Evolutionary conservation across 2,329 filamentous ascomycete genomes (phyloP).

Genomic region (Claviceps sp.): DNA sequence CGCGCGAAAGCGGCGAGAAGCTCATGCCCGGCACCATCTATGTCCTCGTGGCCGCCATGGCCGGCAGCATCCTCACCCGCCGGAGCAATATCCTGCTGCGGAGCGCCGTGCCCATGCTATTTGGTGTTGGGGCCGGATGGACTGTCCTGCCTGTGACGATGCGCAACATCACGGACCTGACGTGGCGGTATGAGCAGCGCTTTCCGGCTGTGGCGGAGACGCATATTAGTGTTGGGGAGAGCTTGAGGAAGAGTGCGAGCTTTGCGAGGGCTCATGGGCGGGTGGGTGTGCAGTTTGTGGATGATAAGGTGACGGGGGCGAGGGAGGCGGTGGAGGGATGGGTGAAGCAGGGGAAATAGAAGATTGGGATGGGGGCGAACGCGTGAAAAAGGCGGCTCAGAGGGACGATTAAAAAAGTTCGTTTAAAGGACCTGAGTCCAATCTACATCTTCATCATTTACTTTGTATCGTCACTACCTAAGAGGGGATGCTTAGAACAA

Average conservation of each 20-base stretch:
- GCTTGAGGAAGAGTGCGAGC: constrained; percentile 54
- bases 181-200: constrained; percentile 87
- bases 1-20: constrained; percentile 73
- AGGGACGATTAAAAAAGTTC: not conserved
- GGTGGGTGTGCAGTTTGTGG: constrained; percentile 57
- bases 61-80: constrained; percentile 78
- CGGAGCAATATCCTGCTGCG: constrained; percentile 79
- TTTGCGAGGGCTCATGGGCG: constrained; percentile 64
- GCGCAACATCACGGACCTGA: constrained; percentile 70
- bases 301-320: constrained; percentile 65
- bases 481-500: not conserved
- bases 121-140: constrained; percentile 76
- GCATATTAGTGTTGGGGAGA: constrained; percentile 59
- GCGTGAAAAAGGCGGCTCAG: not conserved
- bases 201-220: constrained; percentile 73
- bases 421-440: not conserved
- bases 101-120: constrained; percentile 58
- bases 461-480: constrained; percentile 25
- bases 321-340: constrained; percentile 72
- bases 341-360: constrained; percentile 78
- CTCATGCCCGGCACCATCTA: constrained; percentile 85
- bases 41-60: constrained; percentile 88
- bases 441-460: not conserved
- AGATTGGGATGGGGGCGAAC: constrained; percentile 4
- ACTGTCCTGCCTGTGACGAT: constrained; percentile 79